These are phyloP conservation scores for Aulographum hederae DNA, from an alignment of 2,329 filamentous ascomycete species.

Conservation along the genomic window DNA sequence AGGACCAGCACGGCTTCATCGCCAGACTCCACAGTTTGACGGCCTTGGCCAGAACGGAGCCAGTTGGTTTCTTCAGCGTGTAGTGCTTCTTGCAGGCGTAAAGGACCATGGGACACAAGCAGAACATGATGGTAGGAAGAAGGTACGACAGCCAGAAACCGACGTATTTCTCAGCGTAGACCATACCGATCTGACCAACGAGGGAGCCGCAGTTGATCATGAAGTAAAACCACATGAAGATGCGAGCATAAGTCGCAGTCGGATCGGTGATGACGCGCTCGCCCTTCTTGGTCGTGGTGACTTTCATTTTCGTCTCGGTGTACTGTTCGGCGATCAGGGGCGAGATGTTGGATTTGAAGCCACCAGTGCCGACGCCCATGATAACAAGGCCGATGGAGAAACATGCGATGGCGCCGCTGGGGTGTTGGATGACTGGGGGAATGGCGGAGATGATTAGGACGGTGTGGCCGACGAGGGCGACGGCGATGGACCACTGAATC, in stretches of 20 bases:
- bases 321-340: conserved; percentile 57
- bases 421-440: conserved; percentile 25
- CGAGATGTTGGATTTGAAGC: conserved; percentile 31
- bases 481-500: conserved; percentile 31
- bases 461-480: conserved; percentile 33
- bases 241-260: conserved; percentile 45
- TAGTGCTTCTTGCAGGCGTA: conserved; percentile 43
- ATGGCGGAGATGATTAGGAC: conserved; percentile 35
- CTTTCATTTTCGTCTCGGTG: conserved; percentile 35
- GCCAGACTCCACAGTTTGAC: conserved; percentile 40
- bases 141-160: conserved; percentile 59
- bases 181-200: conserved; percentile 44
- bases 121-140: conserved; percentile 48
- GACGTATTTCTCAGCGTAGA: conserved; percentile 57
- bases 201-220: conserved; percentile 52
- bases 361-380: conserved; percentile 27
- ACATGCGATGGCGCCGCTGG: conserved; percentile 26
- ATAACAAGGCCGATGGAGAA: conserved; percentile 32
- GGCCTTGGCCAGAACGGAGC: conserved; percentile 53
- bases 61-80: conserved; percentile 44
- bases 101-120: conserved; percentile 42
- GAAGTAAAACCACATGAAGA: conserved; percentile 55
- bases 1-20: conserved; percentile 43
- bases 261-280: conserved; percentile 56
- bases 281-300: conserved; percentile 35